A percentile compares a stretch with the other conserved stretches of the same genome.
These are phyloP conservation scores for Plasmodium adleri DNA, from an alignment of 169 alveolate genomes.

Conservation along the genomic window DNA sequence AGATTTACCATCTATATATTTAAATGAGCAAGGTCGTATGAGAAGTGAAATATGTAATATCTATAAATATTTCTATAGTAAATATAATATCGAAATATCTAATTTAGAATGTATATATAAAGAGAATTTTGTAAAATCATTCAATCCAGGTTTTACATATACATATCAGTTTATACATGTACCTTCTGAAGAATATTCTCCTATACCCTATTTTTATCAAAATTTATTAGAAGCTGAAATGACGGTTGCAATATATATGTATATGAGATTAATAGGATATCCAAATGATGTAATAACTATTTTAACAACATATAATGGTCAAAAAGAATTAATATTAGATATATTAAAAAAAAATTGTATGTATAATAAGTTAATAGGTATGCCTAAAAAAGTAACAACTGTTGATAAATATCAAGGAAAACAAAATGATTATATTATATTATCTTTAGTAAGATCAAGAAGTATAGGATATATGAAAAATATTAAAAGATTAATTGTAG, in stretches of 20 bases:
- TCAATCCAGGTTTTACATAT: conserved; percentile 81
- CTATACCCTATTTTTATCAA: conserved; percentile 92
- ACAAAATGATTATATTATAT: conserved; percentile 91
- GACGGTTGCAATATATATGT: conserved; percentile 93
- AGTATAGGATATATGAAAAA: conserved; percentile 93
- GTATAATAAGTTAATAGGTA: conserved; percentile 87
- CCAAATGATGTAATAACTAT: conserved; percentile 88
- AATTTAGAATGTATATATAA: conserved; percentile 53
- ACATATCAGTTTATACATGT: conserved; percentile 91
- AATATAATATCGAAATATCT: conserved; percentile 59
- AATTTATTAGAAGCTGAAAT: conserved; percentile 95
- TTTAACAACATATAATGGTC: conserved; percentile 95
- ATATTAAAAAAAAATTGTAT: conserved; percentile 86
- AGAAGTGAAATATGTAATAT: conserved; percentile 90
- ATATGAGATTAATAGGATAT: conserved; percentile 93
- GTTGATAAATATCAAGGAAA: conserved; percentile 94
- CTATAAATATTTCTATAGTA: conserved; percentile 90
- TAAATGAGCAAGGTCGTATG: conserved; percentile 93
- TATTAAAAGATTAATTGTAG: conserved; percentile 94
- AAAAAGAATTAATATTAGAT: conserved; percentile 91
- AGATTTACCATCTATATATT: conserved; percentile 86
- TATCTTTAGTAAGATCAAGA: conserved; percentile 92
- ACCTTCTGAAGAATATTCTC: conserved; percentile 90
- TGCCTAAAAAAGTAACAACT: conserved; percentile 87
- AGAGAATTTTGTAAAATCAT: conserved; percentile 39